Conservation (phyloP, 2,329 filamentous ascomycete genomes). For the Pezicula carpinea region DNA sequence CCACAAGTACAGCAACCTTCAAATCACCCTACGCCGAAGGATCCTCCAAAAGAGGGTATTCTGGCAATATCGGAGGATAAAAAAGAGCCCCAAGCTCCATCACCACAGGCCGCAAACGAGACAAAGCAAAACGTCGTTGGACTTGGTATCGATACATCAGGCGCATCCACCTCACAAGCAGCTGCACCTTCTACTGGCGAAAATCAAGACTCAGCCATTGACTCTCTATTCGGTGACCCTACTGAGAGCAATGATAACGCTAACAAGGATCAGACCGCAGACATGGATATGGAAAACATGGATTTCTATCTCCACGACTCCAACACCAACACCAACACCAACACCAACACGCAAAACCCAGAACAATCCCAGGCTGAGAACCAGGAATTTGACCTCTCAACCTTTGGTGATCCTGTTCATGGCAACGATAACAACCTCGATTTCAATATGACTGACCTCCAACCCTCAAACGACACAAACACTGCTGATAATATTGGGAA, state of each 20-base stretch:
- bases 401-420: conserved; percentile 18
- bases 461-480: conserved; percentile 13
- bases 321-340: conserved; percentile 10
- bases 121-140: conserved; percentile 16
- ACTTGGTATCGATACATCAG: conserved; percentile 21
- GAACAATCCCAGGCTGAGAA: conserved; percentile 18
- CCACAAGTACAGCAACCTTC: conserved; percentile 6
- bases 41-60: conserved; percentile 11
- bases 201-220: conserved; percentile 20
- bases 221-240: conserved; percentile 23
- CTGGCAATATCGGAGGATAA: conserved; percentile 1
- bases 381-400: conserved; percentile 26
- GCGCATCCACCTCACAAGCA: conserved; percentile 4
- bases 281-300: conserved; percentile 23
- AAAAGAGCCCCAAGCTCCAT: conserved; percentile 10
- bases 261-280: conserved; percentile 11
- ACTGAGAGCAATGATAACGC: conserved; percentile 6
- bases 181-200: conserved; percentile 12
- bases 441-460: conserved; percentile 33
- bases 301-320: conserved; percentile 21
- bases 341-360: conserved; percentile 11
- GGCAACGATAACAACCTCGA: conserved; percentile 26
- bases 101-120: conserved; percentile 16
- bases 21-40: conserved; percentile 1
- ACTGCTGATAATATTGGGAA: conserved; percentile 9